phyloP scores from a whole-genome alignment of 805 yeast species.

The Candida rishiriensis region DNA sequence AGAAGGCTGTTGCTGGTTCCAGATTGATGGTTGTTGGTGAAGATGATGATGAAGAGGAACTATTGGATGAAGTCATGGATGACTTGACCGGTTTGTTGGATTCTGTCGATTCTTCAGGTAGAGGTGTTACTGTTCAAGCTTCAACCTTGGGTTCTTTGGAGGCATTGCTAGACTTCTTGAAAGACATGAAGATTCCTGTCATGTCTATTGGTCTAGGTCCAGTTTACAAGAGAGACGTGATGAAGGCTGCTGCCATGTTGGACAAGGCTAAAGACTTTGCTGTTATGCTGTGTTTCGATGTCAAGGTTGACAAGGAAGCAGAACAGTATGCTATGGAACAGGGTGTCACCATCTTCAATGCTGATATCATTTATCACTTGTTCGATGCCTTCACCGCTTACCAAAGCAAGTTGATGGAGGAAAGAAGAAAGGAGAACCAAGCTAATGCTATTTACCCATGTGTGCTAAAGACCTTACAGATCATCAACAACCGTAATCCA shows the following conservation, averaged over 20 bases:
- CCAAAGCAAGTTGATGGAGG: slow-evolving; percentile 82
- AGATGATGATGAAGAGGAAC: slow-evolving; percentile 95
- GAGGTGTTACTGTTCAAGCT: slow-evolving; percentile 98
- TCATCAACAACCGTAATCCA: slow-evolving; percentile 97
- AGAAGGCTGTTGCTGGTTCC: slow-evolving; percentile 99
- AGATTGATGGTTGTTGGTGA: slow-evolving; percentile 92
- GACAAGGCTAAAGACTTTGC: slow-evolving; percentile 95
- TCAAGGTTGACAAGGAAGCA: slow-evolving; percentile 94
- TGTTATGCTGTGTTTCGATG: slow-evolving; percentile 98
- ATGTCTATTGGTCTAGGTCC: slow-evolving; percentile 99
- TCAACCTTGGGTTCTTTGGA: slow-evolving; percentile 97
- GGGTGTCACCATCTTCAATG: slow-evolving; percentile 86
- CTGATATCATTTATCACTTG: slow-evolving; percentile 94
- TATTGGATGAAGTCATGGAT: slow-evolving; percentile 98
- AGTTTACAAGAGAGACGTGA: slow-evolving; percentile 95
- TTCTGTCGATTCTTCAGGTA: slow-evolving; percentile 90
- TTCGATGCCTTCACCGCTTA: slow-evolving; percentile 93
- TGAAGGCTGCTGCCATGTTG: slow-evolving; percentile 95
- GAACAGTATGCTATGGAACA: slow-evolving; percentile 96
- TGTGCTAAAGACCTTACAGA: slow-evolving; percentile 89
- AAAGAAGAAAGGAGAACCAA: slow-evolving; percentile 82
- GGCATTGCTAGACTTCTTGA: slow-evolving; percentile 93
- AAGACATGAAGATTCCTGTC: slow-evolving; percentile 98
- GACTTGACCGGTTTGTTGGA: slow-evolving; percentile 92
- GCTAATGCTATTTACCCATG: slow-evolving; percentile 93